Percentiles rank a stretch among this genome's conserved stretches.
Conservation (phyloP, 202 grass and related monocot species). For the Panicum hallii region DNA sequence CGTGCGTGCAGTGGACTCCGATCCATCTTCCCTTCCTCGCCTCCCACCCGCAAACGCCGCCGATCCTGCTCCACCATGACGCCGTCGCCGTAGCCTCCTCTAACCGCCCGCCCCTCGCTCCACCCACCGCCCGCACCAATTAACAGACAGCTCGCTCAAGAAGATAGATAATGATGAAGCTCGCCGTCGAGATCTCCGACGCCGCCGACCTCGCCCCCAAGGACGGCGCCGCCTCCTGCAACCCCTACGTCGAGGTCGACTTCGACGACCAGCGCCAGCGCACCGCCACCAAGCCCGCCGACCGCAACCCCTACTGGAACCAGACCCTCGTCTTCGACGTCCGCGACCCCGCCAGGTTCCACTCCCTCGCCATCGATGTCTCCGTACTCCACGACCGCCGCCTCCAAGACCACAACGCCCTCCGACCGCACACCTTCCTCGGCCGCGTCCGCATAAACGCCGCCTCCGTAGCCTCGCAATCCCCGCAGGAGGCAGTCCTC, state of each 20-base stretch:
- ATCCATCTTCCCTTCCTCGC: too few relatives aligned
- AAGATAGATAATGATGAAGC: slow-evolving; percentile 47
- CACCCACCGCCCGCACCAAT: too few relatives aligned
- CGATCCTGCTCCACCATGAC: too few relatives aligned
- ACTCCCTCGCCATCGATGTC: slow-evolving; percentile 55
- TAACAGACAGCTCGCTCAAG: too few relatives aligned
- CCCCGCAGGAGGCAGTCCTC: slow-evolving; percentile 43
- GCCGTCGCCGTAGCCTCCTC: too few relatives aligned
- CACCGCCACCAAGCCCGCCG: slow-evolving; percentile 65
- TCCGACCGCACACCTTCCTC: slow-evolving; percentile 61
- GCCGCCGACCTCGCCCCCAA: slow-evolving; percentile 69
- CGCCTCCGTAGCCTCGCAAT: slow-evolving; percentile 48
- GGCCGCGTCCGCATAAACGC: slow-evolving; percentile 70
- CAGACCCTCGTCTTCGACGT: slow-evolving; percentile 78
- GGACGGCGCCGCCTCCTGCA: slow-evolving; percentile 65
- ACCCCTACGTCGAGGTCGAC: slow-evolving; percentile 77
- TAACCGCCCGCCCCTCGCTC: too few relatives aligned
- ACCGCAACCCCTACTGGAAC: slow-evolving; percentile 73
- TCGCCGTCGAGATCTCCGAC: slow-evolving; percentile 72
- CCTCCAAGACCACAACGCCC: slow-evolving; percentile 33
- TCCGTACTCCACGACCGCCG: slow-evolving; percentile 64
- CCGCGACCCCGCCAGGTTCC: slow-evolving; percentile 42
- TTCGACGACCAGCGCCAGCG: slow-evolving; percentile 80
- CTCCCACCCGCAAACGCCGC: too few relatives aligned
- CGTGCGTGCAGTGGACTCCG: too few relatives aligned